Conservation (phyloP, 1,284 basidiomycete species). For the Prillingera fragicola region DNA sequence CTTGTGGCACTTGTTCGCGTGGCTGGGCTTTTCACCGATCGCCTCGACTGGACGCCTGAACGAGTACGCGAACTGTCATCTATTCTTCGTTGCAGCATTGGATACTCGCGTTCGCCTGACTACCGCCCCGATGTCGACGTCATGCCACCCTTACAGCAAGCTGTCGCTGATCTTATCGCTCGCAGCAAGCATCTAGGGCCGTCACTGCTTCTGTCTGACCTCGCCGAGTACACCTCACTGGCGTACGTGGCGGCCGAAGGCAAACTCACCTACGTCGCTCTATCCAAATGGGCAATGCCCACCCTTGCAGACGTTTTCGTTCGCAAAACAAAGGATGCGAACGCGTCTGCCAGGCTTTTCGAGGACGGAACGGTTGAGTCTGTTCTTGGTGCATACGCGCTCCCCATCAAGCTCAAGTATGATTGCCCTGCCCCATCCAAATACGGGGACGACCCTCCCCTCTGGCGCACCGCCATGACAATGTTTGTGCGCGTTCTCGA, state of each 20-base stretch:
- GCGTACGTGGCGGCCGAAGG: conserved; percentile 75
- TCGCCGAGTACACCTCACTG: conserved; percentile 77
- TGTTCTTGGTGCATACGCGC: conserved; percentile 74
- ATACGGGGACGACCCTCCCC: conserved; percentile 72
- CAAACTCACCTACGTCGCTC: conserved; percentile 76
- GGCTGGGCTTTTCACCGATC: conserved; percentile 26
- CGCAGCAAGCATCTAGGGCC: conserved; percentile 53
- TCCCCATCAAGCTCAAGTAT: conserved; percentile 90
- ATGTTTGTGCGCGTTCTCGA: conserved; percentile 24
- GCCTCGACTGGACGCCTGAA: conserved; percentile 52
- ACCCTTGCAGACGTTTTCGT: conserved; percentile 61
- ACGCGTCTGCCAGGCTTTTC: conserved; percentile 54
- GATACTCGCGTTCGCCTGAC: conserved; percentile 75
- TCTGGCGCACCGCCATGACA: conserved; percentile 69
- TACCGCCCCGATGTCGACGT: conserved; percentile 80
- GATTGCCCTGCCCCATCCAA: conserved; percentile 83
- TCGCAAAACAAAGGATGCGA: conserved; percentile 29
- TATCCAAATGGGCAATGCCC: conserved; percentile 82
- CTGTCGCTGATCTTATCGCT: conserved; percentile 64
- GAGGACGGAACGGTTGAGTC: conserved; percentile 74
- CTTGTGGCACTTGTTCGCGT: conserved; percentile 56
- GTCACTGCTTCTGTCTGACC: conserved; percentile 69
- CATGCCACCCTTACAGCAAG: conserved; percentile 73
- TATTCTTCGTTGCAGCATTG: conserved; percentile 73
- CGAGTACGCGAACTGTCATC: conserved; percentile 61